Conservation (phyloP, 2,329 filamentous ascomycete genomes). For the Ceratocystis cacaofunesta region DNA sequence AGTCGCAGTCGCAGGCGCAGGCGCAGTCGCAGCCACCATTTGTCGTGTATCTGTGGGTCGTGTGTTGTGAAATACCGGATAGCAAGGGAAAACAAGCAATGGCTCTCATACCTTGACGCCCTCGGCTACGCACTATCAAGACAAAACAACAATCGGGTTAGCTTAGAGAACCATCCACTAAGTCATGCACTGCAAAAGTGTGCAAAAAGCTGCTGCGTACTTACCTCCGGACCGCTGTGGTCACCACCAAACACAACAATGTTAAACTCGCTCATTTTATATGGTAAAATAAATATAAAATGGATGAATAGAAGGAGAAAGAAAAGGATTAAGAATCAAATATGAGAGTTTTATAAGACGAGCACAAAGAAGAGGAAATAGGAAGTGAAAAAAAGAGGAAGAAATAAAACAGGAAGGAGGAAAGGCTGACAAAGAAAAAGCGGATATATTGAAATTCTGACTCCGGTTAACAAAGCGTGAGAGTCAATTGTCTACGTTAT, state of each 20-base stretch:
- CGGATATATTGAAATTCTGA: background rate
- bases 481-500: no score
- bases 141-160: background rate
- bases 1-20: background rate
- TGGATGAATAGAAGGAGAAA: background rate
- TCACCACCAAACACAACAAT: slow-evolving; percentile 73
- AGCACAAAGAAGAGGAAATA: background rate
- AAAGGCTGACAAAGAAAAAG: slow-evolving; percentile 20
- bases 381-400: background rate
- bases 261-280: slow-evolving; percentile 53
- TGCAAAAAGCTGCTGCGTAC: slow-evolving; percentile 19
- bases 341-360: no score
- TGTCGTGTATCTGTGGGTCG: background rate
- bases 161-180: background rate
- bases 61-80: background rate
- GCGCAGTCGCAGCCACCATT: background rate
- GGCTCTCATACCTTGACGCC: slow-evolving; percentile 55
- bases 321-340: background rate
- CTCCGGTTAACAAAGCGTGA: background rate
- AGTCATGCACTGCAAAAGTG: background rate
- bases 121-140: slow-evolving; percentile 55
- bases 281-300: background rate
- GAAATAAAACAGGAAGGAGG: slow-evolving; percentile 18
- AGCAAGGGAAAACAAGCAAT: background rate
- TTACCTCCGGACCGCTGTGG: slow-evolving; percentile 73